These are phyloP conservation scores for Aspergillus nanangensis DNA, from an alignment of 495 filamentous ascomycete genomes.

Conservation along the genomic window DNA sequence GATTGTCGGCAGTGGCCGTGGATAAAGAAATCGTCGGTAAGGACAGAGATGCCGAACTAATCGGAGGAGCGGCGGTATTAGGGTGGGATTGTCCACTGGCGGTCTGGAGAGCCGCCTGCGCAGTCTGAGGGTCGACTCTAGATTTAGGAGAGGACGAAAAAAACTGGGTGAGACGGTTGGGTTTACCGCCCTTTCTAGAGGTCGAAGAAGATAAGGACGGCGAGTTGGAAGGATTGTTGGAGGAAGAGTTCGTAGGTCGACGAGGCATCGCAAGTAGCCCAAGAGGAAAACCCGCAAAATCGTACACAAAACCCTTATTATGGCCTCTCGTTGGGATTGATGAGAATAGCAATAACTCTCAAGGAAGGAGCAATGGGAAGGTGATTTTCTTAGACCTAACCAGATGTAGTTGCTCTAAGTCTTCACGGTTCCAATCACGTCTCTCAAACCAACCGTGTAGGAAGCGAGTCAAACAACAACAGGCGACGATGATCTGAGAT, in stretches of 20 bases:
- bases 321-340: no score
- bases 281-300: slow-evolving; percentile 8
- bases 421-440: no score
- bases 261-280: slow-evolving; percentile 51
- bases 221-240: slow-evolving; percentile 38
- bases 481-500: slow-evolving; percentile 3
- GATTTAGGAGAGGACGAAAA: slow-evolving; percentile 57
- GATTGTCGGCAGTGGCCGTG: slow-evolving; percentile 76
- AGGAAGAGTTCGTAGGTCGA: slow-evolving; percentile 47
- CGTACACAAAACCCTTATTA: no score
- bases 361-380: no score
- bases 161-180: slow-evolving; percentile 56
- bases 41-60: slow-evolving; percentile 68
- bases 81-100: slow-evolving; percentile 53
- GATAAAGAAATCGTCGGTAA: slow-evolving; percentile 91
- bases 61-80: slow-evolving; percentile 51
- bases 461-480: no score
- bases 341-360: no score
- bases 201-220: slow-evolving; percentile 42
- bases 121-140: slow-evolving; percentile 42
- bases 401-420: no score
- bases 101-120: slow-evolving; percentile 56
- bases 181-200: slow-evolving; percentile 53
- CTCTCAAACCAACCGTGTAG: no score
- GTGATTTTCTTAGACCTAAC: no score